phyloP scores from a whole-genome alignment of 176 grass and related monocot species.

The Lolium multiflorum region DNA sequence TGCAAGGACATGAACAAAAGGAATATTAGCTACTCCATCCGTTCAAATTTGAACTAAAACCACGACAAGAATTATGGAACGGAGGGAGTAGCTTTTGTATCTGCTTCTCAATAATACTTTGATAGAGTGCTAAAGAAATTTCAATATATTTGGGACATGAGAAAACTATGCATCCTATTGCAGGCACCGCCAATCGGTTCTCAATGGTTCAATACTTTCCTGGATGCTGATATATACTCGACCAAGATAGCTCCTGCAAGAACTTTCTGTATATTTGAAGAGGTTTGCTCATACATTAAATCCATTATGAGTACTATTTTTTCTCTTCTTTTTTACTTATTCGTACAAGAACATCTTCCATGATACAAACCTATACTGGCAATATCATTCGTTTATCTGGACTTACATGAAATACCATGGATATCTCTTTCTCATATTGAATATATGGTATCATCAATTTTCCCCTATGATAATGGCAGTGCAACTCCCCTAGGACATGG shows the following conservation, averaged over 20 bases:
- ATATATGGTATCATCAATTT: background rate
- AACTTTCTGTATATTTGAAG: conserved; percentile 97
- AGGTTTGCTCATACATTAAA: conserved; percentile 56
- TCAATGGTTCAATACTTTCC: conserved; percentile 76
- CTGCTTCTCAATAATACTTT: background rate
- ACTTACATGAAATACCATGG: background rate
- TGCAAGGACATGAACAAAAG: background rate
- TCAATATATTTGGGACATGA: conserved; percentile 38
- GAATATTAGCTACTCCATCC: background rate
- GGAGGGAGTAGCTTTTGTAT: background rate
- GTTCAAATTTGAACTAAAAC: no score
- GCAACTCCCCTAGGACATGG: conserved; percentile 15
- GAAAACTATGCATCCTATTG: conserved; percentile 31
- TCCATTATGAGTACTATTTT: conserved; percentile 19
- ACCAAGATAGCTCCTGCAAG: conserved; percentile 76
- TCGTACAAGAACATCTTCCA: background rate
- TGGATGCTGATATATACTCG: conserved; percentile 69
- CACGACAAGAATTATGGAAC: no score
- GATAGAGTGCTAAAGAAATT: background rate
- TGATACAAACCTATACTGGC: background rate
- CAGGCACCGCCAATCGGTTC: conserved; percentile 73
- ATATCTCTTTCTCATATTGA: background rate
- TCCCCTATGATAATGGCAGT: background rate
- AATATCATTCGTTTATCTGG: conserved; percentile 9
- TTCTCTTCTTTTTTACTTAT: background rate